Conservation (phyloP, 805 yeast species). For the Ogataea nakhonphanomensis region DNA sequence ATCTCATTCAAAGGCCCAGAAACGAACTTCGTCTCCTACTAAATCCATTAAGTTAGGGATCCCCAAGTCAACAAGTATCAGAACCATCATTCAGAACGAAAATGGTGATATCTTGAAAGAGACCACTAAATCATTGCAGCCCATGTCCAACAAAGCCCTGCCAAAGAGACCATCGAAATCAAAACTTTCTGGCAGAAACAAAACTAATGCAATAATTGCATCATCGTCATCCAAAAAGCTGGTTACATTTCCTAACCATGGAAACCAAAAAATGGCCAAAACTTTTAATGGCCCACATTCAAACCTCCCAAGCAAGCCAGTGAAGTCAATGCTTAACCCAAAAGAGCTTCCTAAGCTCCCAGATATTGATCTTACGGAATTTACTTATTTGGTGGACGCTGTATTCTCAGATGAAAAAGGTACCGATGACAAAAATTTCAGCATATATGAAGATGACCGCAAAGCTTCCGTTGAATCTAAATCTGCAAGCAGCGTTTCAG, state of each 20-base stretch:
- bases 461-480: too few species aligned
- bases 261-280: constrained; percentile 9
- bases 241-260: constrained; percentile 38
- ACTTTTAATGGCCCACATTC: background rate
- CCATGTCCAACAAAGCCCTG: constrained; percentile 26
- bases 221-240: constrained; percentile 49
- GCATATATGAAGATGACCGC: background rate
- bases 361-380: constrained; percentile 27
- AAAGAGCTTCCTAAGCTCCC: constrained; percentile 28
- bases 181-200: constrained; percentile 10
- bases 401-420: constrained; percentile 23
- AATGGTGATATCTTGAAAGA: constrained; percentile 31
- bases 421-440: background rate
- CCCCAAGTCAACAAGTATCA: constrained; percentile 32
- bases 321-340: constrained; percentile 20
- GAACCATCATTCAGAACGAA: constrained; percentile 33
- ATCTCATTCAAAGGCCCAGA: constrained; percentile 2
- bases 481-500: too few species aligned
- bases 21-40: constrained; percentile 11
- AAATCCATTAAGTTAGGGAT: constrained; percentile 13
- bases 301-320: background rate
- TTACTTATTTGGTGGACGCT: constrained; percentile 30
- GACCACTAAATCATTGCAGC: constrained; percentile 30
- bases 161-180: constrained; percentile 15
- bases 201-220: constrained; percentile 38